Percentiles rank a stretch among this genome's conserved stretches.
Evolutionary conservation across 495 filamentous ascomycete genomes (phyloP).

Genomic region (Sordaria brevicollis): DNA sequence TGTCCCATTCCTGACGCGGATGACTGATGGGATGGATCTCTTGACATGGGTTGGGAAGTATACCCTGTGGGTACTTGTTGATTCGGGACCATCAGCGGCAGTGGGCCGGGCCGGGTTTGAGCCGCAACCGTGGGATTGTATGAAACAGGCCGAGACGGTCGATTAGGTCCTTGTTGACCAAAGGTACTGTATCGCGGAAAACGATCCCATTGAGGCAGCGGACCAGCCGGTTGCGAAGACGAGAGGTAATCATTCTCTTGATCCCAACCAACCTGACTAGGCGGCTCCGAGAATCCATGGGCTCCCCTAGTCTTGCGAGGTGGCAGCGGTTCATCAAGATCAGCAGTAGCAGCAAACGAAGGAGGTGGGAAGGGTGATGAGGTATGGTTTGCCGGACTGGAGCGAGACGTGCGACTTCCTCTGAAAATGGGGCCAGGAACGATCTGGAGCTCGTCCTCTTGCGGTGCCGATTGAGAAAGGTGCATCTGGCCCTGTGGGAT

Average conservation of each 20-base stretch:
- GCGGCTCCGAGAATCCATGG: not conserved
- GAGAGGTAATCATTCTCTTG: conserved; percentile 13
- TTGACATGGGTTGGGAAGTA: conserved; percentile 48
- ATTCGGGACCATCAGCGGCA: not conserved
- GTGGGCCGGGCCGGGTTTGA: not conserved
- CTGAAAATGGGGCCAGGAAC: conserved; percentile 15
- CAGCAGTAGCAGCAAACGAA: conserved; percentile 6
- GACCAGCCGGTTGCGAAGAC: conserved; percentile 14
- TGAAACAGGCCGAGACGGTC: no score
- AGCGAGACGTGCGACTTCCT: conserved; percentile 18
- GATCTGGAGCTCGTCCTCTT: not conserved
- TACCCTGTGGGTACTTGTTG: conserved; percentile 31
- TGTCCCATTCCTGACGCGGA: not conserved
- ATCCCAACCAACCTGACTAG: not conserved
- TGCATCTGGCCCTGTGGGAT: not conserved
- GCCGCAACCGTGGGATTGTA: not conserved
- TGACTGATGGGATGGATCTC: conserved; percentile 21
- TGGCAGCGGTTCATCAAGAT: not conserved
- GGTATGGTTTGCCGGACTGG: conserved; percentile 11
- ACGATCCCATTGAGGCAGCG: not conserved
- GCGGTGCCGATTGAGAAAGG: not conserved
- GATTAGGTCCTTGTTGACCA: not conserved
- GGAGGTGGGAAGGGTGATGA: conserved; percentile 22
- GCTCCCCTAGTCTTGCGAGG: not conserved
- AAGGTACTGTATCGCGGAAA: not conserved